Evolutionary conservation across 139 green algal genomes (phyloP), one percentile per base, ranked within the genome.

Genomic region (Auxenochlorella pyrenoidosa): DNA sequence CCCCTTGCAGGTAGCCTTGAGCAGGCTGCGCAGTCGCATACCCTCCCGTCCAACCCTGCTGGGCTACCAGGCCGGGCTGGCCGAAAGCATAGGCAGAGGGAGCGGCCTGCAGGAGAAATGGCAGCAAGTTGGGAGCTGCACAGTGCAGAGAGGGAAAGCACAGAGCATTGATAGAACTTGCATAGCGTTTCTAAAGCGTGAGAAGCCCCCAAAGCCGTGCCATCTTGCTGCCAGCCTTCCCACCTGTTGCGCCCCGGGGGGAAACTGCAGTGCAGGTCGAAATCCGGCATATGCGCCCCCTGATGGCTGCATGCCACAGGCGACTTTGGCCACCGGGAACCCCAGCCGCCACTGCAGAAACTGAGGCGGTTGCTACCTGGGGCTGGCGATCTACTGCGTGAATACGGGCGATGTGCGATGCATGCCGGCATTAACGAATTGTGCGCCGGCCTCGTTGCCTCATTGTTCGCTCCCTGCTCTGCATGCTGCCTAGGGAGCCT

Each of bases 221-320:
- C 54, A 63, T 63, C 54, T 63, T 73, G 66, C 66, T 30, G 12
- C 70, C 1, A 63, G 54, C 18, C 54, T 63, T 28, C 70, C 16
- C 70, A 83, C 78, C 78, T 54, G 51, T 34, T 51, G n/a, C 51
- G 24, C 54, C n/a, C 38, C 44, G 5, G 34, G 78, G 2, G 78
- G 78, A 40, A 72, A 83, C 80, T 76, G 80, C 60, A 85, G 80
- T 0, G 80, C 80, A 3, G 80, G 80, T 13, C 21, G 3, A 40
- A 85, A 85, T 24, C 78, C 78, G 6, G 63, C 19, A n/a, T 60
- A 88, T 16, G n/a, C 68, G 58, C 83, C 83, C 5, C 38, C 38
- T 15, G 43, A 10, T 16, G 75, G 83, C 41, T 88, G 83, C 83
- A 88, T 88, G 70, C 21, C 41, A 28, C 15, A 63, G 54, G 54